Evolutionary conservation across 75 land plant species (phyloP), one percentile per base, ranked within the genome.

Genomic region (Sequoiadendron giganteum): DNA sequence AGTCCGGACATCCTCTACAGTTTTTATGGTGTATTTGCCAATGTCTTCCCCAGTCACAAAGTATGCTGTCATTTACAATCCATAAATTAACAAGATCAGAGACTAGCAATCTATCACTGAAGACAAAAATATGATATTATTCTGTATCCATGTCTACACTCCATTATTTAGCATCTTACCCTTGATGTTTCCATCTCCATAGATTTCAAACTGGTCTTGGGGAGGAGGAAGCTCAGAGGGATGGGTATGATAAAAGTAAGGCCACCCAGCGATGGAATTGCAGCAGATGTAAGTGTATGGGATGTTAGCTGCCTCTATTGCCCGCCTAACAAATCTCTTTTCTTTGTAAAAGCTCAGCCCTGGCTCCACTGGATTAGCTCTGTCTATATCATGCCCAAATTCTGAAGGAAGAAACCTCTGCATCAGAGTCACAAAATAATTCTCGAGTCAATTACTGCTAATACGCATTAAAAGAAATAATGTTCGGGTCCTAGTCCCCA

Each of bases 11-110:
- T 94, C 95, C 16, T 87, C 79, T 5, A 84, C 90, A 1, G 90
- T 28, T 84, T 56, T 90, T 21, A 94, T 90, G 13, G 95, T 91
- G 85, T 90, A 91, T 18, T 86, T 88, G 18, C 92, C 94, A 55
- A 94, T 90, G 84, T 94, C 94, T 13, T 80, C 88, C 1, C 92
- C 95, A 3, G 88, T 89, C 10, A 91, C 91, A 79, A 91, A 90
- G 39, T 72, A 75, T 2, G 80, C 92, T 92, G 45, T 19, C 21
- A 58, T 19, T 5, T 4, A 58, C 5, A 52, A 52, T 52, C 54
- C 54, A 52, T 52, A 10, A 52, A 52, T 52, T 52, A 9, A 13
- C 54, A 52, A 52, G 8, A 52, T 52, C 14, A 52, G 54, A 52
- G 54, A 52, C 54, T 52, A 10, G 10, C 14, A 52, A 58, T 18